Evolutionary conservation across 768 basidiomycete genomes (phyloP), one percentile per base, ranked within the genome.

Genomic region (Amanita fuliginea): DNA sequence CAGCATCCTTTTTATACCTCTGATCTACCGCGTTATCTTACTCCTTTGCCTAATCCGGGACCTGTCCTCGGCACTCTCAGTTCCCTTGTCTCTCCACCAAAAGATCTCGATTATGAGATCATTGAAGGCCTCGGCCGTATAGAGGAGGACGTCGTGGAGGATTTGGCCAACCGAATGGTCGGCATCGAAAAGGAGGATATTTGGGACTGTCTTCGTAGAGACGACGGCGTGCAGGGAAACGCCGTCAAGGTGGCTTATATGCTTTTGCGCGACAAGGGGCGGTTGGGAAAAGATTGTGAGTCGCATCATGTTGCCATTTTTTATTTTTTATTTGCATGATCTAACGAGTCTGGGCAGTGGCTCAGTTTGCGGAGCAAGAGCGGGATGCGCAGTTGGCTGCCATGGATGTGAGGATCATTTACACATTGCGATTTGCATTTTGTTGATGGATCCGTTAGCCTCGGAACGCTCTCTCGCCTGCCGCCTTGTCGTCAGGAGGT

Each of bases 171-270:
- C 14, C 74, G 81, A 51, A 83, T 98, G 70, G 65, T 75, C 0
- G 84, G 80, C 0, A 82, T 93, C 9, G 77, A 78, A 52, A 80
- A 81, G 64, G 85, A 91, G 2, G 90, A 93, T 54, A 78, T 98
- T 3, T 91, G 88, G 89, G 82, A 85, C 42, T 84, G 83, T 59
- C 65, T 97, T 54, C 76, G 85, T 52, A 69, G 81, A 56, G 84
- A 93, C 46, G 91, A 94, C 54, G 92, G 88, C 0, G 73, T 79
- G 36, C 81, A 84, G 53, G 89, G 93, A 34, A 96, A 97, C 61
- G 83, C 90, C 47, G 85, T 98, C 61, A 94, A 96, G 66, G 93
- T 99, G 6, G 93, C 95, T 0, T 99, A 98, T 65, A 81, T 93
- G 78, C 72, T 99, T 3, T 71, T 96, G 40, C 73, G 91, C 50